phyloP scores from a whole-genome alignment of 164 flowering plant species.

The Chimonanthus praecox region DNA sequence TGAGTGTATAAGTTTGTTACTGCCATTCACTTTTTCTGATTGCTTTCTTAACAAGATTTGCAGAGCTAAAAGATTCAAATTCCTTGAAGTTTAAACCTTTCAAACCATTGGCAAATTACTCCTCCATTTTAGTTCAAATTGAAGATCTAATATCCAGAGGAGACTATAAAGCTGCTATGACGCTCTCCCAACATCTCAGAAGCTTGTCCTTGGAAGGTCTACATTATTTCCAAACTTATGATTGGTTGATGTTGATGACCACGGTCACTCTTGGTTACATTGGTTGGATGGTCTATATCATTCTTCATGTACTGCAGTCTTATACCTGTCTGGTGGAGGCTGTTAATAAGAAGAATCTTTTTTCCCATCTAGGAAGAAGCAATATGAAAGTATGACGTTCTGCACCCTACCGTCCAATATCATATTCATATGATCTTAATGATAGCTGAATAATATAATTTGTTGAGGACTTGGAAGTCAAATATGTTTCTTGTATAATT shows the following conservation, averaged over 20 bases:
- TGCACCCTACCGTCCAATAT: not conserved
- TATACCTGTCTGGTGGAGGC: constrained; percentile 56
- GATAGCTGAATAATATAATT: too few relatives aligned
- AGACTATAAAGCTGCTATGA: constrained; percentile 60
- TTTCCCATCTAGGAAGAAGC: constrained; percentile 16
- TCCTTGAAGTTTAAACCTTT: constrained; percentile 82
- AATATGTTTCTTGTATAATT: too few relatives aligned
- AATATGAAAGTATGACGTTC: constrained; percentile 35
- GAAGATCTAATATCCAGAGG: constrained; percentile 48
- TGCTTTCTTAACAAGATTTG: constrained; percentile 44
- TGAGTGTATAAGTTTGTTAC: not conserved
- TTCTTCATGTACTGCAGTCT: constrained; percentile 79
- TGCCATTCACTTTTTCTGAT: not conserved
- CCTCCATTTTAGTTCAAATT: constrained; percentile 48
- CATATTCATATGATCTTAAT: not conserved
- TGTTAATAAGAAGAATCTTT: constrained; percentile 30
- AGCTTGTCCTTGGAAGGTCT: constrained; percentile 78
- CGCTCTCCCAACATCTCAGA: constrained; percentile 56
- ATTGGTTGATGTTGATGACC: constrained; percentile 95
- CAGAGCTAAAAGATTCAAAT: constrained; percentile 69
- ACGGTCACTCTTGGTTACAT: constrained; percentile 81
- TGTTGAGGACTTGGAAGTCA: too few relatives aligned
- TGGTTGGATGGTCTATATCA: constrained; percentile 86
- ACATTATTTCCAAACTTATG: constrained; percentile 95
- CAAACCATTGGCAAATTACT: constrained; percentile 53